phyloP scores from a whole-genome alignment of 257 asterid species.

The Lantana camara region DNA sequence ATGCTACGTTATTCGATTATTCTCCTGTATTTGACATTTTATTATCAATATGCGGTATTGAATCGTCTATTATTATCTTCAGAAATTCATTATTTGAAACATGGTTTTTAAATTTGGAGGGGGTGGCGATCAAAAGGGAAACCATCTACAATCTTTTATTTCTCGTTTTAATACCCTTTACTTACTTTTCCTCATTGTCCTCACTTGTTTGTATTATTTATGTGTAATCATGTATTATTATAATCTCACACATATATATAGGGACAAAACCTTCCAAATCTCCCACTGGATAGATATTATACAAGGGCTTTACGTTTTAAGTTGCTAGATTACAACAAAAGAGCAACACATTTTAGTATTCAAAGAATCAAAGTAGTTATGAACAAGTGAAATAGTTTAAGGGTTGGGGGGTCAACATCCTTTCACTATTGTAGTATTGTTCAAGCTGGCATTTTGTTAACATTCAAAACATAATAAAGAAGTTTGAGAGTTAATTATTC shows the following conservation, averaged over 20 bases:
- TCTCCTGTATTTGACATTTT: too few species aligned
- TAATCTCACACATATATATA: too few species aligned
- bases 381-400: too few species aligned
- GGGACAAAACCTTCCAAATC: slow-evolving; percentile 39
- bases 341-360: too few species aligned
- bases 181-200: slow-evolving; percentile 22
- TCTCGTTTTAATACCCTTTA: not conserved
- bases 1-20: too few species aligned
- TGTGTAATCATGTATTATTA: too few species aligned
- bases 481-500: not conserved
- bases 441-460: slow-evolving; percentile 23
- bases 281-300: slow-evolving; percentile 32
- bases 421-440: not conserved
- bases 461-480: slow-evolving; percentile 4
- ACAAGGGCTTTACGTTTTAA: not conserved
- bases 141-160: slow-evolving; percentile 16
- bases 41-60: too few species aligned
- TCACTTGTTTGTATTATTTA: slow-evolving; percentile 15
- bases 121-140: slow-evolving; percentile 33
- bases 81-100: too few species aligned
- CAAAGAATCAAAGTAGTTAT: too few species aligned
- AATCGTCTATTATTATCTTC: too few species aligned
- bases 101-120: too few species aligned
- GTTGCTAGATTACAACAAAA: slow-evolving; percentile 23
- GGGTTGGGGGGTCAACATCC: slow-evolving; percentile 25